These are phyloP conservation scores for Cytidiella melzeri DNA, from an alignment of 768 basidiomycete species.

Conservation along the genomic window DNA sequence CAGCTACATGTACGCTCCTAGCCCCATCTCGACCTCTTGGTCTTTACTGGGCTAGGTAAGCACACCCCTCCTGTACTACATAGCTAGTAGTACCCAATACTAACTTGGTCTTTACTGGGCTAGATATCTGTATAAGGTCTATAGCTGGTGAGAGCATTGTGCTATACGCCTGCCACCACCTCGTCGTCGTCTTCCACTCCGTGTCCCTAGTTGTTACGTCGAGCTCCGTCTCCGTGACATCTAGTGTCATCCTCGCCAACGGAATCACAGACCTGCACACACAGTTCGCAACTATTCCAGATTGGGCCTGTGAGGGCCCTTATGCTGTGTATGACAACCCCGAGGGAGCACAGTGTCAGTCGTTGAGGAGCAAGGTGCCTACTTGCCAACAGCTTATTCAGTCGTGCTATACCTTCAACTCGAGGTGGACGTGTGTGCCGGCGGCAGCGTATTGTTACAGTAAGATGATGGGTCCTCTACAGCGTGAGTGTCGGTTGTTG, in stretches of 20 bases:
- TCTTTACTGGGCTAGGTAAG: no score
- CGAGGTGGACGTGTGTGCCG: constrained; percentile 42
- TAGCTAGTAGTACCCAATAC: no score
- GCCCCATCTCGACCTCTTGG: no score
- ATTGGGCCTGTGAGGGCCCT: constrained; percentile 77
- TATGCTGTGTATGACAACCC: constrained; percentile 72
- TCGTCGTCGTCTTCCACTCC: no score
- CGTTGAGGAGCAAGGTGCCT: constrained; percentile 40
- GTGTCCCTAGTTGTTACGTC: no score
- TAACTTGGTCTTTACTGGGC: no score
- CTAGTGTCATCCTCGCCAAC: constrained; percentile 85
- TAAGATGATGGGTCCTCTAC: constrained; percentile 67
- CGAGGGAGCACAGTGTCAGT: constrained; percentile 38
- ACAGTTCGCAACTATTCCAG: constrained; percentile 77
- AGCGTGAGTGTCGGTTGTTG: constrained; percentile 41
- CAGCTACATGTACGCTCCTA: no score
- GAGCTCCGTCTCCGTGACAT: no score
- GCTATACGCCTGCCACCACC: no score
- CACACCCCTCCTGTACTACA: no score
- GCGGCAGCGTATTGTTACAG: constrained; percentile 76
- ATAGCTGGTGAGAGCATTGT: no score
- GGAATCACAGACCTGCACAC: constrained; percentile 79
- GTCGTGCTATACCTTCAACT: constrained; percentile 40
- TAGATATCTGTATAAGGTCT: no score
- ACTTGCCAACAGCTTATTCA: constrained; percentile 49